Conservation (phyloP, 2,329 filamentous ascomycete genomes). For the Stagonosporopsis cucurbitacearum region DNA sequence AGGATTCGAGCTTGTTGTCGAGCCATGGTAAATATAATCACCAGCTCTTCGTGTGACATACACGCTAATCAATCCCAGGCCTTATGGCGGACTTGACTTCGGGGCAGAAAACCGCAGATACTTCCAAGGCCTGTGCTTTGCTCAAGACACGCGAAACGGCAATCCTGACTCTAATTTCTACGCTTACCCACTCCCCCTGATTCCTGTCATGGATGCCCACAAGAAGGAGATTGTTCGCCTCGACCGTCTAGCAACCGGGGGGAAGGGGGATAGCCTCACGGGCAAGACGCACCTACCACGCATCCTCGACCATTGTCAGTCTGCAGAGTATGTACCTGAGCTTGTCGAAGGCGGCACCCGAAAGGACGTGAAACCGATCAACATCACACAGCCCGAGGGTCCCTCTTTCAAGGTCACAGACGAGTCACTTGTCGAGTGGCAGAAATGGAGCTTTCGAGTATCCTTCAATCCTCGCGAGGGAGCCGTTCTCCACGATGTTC, state of each 20-base stretch:
- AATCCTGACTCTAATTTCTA: conserved; percentile 54
- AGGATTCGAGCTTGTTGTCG: conserved; percentile 62
- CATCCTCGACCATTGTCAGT: conserved; percentile 57
- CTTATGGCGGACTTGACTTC: conserved; percentile 61
- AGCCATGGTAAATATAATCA: conserved; percentile 52
- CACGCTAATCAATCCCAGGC: conserved; percentile 35
- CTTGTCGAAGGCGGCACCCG: conserved; percentile 47
- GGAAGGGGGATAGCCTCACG: conserved; percentile 46
- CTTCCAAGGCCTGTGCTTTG: conserved; percentile 63
- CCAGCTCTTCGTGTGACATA: not conserved
- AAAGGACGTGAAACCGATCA: conserved; percentile 67
- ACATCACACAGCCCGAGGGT: conserved; percentile 74
- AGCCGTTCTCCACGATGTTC: conserved; percentile 73
- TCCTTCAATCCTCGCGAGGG: conserved; percentile 60
- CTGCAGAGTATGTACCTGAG: conserved; percentile 59
- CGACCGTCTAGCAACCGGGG: conserved; percentile 47
- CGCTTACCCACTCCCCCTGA: conserved; percentile 48
- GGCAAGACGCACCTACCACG: conserved; percentile 49
- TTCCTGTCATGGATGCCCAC: conserved; percentile 48
- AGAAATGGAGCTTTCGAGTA: conserved; percentile 54
- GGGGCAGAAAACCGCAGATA: conserved; percentile 58
- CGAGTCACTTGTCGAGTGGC: conserved; percentile 54
- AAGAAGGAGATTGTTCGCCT: conserved; percentile 45
- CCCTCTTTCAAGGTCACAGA: conserved; percentile 67
- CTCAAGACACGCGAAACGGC: conserved; percentile 53